Base-by-base conservation (phyloP, 176 grass and related monocot species). In the Secale cereale region DNA sequence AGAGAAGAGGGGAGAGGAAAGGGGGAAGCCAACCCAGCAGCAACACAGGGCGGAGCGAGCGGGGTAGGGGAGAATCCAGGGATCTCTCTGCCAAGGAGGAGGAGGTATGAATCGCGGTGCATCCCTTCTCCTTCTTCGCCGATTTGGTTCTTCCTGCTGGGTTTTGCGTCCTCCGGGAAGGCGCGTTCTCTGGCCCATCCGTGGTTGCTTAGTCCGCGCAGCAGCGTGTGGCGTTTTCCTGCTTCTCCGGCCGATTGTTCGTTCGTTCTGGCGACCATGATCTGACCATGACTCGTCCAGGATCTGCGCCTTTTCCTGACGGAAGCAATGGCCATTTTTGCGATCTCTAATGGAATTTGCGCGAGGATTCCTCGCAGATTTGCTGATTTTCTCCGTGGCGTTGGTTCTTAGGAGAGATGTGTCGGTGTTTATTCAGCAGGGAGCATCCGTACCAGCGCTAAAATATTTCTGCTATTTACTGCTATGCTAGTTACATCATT, bases 291-390 rank as follows among this genome's bases (percentile, higher is more conserved):
- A 7, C 54, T 10, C 11, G 10, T 4, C 37, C 11, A 29, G 81
- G 89, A 91, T 87, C 81, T 84, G 59, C 39, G 25, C 54, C 63
- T 7, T 65, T 77, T 82, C 37, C 29, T 5, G n/a, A 19, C n/a
- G 67, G 4, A 17, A 70, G 16, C 0, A 4, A 36, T 17, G 0
- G 6, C 46, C 60, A 27, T 80, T 59, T 59, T 17, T n/a, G 22
- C 20, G 20, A 4, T 25, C 10, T 10, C 28, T 29, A 20, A 6
- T 17, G 19, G 84, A 13, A 17, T 78, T 65, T 39, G 9, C 4
- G 37, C 39, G 3, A 26, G 78, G 16, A 28, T 45, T 70, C 14
- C 13, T 59, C 32, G 15, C 20, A 1, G 36, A 65, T 35, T 57
- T 5, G 78, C 14, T 1, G 6, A n/a, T 7, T 77, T 61, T 16